Percentiles rank a stretch among this genome's conserved stretches.
phyloP scores from a whole-genome alignment of 768 basidiomycete species.

The Boletus patriciae region DNA sequence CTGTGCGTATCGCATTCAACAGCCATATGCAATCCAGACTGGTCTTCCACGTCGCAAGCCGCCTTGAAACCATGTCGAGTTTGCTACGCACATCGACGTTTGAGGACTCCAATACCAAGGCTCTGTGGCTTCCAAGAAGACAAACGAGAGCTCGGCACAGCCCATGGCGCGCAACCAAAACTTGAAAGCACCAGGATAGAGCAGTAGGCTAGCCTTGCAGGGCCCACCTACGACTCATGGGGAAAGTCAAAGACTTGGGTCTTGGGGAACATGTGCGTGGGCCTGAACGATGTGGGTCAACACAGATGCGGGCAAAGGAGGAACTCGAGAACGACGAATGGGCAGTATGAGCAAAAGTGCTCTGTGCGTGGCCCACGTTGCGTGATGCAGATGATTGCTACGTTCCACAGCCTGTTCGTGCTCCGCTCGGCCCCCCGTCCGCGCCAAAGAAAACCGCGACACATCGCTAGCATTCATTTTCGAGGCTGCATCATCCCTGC shows the following conservation, averaged over 20 bases:
- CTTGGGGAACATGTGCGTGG: constrained; percentile 41
- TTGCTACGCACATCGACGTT: constrained; percentile 53
- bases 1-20: constrained; percentile 37
- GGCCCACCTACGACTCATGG: constrained; percentile 24
- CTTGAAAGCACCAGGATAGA: constrained; percentile 56
- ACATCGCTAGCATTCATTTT: constrained; percentile 44
- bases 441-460: constrained; percentile 42
- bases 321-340: constrained; percentile 30
- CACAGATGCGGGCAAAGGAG: constrained; percentile 16
- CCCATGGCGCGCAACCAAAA: constrained; percentile 54
- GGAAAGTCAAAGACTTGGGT: constrained; percentile 46
- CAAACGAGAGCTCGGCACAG: constrained; percentile 31
- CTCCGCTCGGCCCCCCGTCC: constrained; percentile 39
- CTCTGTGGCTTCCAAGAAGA: constrained; percentile 18
- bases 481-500: constrained; percentile 7
- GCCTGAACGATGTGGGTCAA: constrained; percentile 33
- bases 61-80: constrained; percentile 53
- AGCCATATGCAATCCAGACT: constrained; percentile 20
- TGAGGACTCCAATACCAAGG: constrained; percentile 42
- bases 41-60: constrained; percentile 27
- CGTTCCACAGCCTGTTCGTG: constrained; percentile 34
- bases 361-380: constrained; percentile 38
- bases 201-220: constrained; percentile 15
- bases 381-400: constrained; percentile 2
- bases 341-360: constrained; percentile 27